Conservation (phyloP, 352 stramenopile species). For the Phytophthora tentaculata region DNA sequence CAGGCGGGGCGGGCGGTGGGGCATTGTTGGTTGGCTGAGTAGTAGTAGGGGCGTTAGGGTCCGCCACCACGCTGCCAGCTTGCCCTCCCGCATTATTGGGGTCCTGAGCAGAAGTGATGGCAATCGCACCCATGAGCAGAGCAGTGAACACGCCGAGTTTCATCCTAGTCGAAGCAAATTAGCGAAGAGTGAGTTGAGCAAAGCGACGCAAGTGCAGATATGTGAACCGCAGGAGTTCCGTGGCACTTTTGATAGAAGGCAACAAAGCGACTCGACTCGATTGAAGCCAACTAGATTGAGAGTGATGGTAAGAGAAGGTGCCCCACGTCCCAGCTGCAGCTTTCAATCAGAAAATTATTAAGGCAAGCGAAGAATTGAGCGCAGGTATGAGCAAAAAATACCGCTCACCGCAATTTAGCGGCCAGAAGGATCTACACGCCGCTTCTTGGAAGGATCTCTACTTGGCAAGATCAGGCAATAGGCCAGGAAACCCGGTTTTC, state of each 20-base stretch:
- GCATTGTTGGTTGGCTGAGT: slow-evolving; percentile 16
- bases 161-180: slow-evolving; percentile 5
- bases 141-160: slow-evolving; percentile 13
- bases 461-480: too few relatives aligned
- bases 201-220: slow-evolving; percentile 26
- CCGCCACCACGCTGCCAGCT: slow-evolving; percentile 23
- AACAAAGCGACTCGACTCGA: too few relatives aligned
- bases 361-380: too few relatives aligned
- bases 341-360: slow-evolving; percentile 7
- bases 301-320: slow-evolving; percentile 10
- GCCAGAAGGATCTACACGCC: slow-evolving; percentile 5
- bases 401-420: too few relatives aligned
- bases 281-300: slow-evolving; percentile 9
- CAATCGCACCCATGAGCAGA: slow-evolving; percentile 20
- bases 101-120: slow-evolving; percentile 31
- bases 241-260: slow-evolving; percentile 20
- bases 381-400: slow-evolving; percentile 1
- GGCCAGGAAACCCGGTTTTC: background rate
- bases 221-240: background rate
- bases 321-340: slow-evolving; percentile 15
- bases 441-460: background rate
- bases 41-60: slow-evolving; percentile 7
- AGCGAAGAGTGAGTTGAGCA: slow-evolving; percentile 9
- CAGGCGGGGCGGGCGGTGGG: background rate
- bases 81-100: slow-evolving; percentile 22